Evolutionary conservation across 2,329 filamentous ascomycete species (phyloP).

Genomic region (Calcarisporium arbuscula): DNA sequence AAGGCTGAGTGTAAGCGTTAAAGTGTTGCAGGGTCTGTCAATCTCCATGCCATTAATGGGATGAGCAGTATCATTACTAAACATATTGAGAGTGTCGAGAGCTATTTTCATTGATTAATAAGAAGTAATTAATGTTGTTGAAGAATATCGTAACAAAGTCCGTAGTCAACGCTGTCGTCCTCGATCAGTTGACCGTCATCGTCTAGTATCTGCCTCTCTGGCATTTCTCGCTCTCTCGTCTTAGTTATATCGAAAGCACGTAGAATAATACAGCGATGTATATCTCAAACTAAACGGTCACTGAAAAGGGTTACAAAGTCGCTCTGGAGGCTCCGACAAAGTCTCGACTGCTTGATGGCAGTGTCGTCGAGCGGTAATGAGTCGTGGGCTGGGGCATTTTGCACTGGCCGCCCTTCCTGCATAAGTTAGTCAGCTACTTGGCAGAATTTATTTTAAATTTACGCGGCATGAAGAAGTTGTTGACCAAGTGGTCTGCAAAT

Average conservation of each 20-base stretch:
- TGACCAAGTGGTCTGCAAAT: conserved; percentile 5
- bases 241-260: conserved; percentile 5
- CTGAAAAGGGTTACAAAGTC: not conserved
- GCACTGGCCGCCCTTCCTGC: conserved; percentile 1
- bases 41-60: conserved; percentile 32
- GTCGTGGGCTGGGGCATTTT: conserved; percentile 1
- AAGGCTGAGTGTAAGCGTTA: conserved; percentile 13
- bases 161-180: not conserved
- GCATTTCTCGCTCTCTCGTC: not conserved
- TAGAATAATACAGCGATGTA: conserved; percentile 9
- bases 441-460: not conserved
- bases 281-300: conserved; percentile 5
- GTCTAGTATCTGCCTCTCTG: not conserved
- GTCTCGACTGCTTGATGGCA: not conserved
- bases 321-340: not conserved
- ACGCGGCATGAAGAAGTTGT: conserved; percentile 10
- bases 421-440: not conserved
- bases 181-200: conserved; percentile 6
- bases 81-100: conserved; percentile 34
- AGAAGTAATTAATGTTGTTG: not conserved
- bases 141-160: not conserved
- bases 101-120: conserved; percentile 23
- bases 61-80: conserved; percentile 26
- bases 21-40: conserved; percentile 31
- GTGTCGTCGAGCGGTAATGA: not conserved